Evolutionary conservation across 202 grass and related monocot genomes (phyloP).

Genomic region (Hordeum pubiflorum): DNA sequence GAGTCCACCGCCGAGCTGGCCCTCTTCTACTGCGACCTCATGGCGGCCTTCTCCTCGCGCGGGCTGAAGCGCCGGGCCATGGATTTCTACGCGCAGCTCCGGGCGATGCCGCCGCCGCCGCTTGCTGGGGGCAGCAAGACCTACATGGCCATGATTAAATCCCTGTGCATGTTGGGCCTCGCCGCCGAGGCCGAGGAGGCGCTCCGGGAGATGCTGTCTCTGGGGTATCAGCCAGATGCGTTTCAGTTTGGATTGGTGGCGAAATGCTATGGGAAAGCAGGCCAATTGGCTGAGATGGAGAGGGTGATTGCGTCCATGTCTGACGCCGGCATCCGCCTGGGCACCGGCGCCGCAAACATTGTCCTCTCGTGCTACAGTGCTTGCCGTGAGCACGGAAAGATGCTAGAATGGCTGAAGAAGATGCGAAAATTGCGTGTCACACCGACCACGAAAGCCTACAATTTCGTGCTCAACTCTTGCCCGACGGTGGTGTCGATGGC

Average conservation of each 20-base stretch:
- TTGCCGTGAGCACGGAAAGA: slow-evolving; percentile 41
- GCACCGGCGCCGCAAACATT: slow-evolving; percentile 49
- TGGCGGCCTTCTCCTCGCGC: slow-evolving; percentile 52
- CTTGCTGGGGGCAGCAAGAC: slow-evolving; percentile 17
- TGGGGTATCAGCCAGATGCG: slow-evolving; percentile 41
- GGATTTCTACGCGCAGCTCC: slow-evolving; percentile 44
- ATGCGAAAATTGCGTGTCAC: slow-evolving; percentile 32
- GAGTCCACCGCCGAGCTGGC: slow-evolving; percentile 28
- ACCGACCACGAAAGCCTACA: slow-evolving; percentile 47
- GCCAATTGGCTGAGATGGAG: slow-evolving; percentile 51
- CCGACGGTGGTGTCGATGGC: slow-evolving; percentile 26
- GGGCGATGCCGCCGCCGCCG: slow-evolving; percentile 32
- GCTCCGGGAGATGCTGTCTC: slow-evolving; percentile 50
- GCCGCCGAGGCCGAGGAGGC: slow-evolving; percentile 59
- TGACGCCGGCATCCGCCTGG: slow-evolving; percentile 42
- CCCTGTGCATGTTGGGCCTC: slow-evolving; percentile 58
- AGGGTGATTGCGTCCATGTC: slow-evolving; percentile 59
- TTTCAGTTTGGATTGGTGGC: slow-evolving; percentile 58
- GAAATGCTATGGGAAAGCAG: slow-evolving; percentile 63
- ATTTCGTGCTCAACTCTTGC: slow-evolving; percentile 64
- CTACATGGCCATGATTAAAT: slow-evolving; percentile 59
- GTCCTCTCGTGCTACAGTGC: slow-evolving; percentile 75
- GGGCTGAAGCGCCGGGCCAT: slow-evolving; percentile 38
- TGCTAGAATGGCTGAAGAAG: slow-evolving; percentile 52
- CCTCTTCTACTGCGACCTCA: slow-evolving; percentile 76